Base-by-base conservation (phyloP, 2,329 filamentous ascomycete species). In the Cytospora leucostoma region DNA sequence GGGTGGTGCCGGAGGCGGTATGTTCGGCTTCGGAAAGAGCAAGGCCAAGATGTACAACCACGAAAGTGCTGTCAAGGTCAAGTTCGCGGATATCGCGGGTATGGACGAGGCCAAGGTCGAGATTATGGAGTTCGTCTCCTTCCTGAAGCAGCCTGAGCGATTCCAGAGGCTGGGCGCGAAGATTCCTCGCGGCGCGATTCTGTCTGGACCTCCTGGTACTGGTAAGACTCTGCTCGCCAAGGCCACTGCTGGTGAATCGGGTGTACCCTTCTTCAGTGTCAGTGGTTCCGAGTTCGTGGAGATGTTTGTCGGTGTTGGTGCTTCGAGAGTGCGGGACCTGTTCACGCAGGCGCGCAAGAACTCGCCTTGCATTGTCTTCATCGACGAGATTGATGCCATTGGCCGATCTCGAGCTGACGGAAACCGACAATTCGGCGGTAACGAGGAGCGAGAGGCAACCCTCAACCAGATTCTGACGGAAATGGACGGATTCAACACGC, bases 81-180 rank as follows among this genome's bases (percentile, higher is more conserved):
- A 97, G 77, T 99, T 99, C 75, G 82, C 91, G 54, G 95, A 99
- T 74, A 95, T 99, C 51, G 95, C 95, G 50, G 95, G 95, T 69
- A 94, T 98, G 88, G 95, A 99, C 74, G 95, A 99, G 78, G 95
- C 95, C 63, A 99, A 99, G 83, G 82, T 88, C 62, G 95, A 99
- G 78, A 99, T 99, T 70, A 97, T 98, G 93, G 95, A 99, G 77
- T 99, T 99, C 71, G 95, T 99, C 69, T 93, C 90, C 74, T 99
- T 99, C 82, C 79, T 99, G 67, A 94, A 97, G 81, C 90, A 95
- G 71, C 95, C 95, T 0, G 91, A 92, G 71, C 88, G 91, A 68
- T 99, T 97, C 78, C 89, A 97, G 79, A 91, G 91, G 76, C 86
- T 99, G 19, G 95, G 95, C 71, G 95, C 95, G 67, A 99, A 99